Evolutionary conservation across 2,329 filamentous ascomycete species (phyloP), one percentile per base, ranked within the genome.

Genomic region (Penicillium hesseltinei): DNA sequence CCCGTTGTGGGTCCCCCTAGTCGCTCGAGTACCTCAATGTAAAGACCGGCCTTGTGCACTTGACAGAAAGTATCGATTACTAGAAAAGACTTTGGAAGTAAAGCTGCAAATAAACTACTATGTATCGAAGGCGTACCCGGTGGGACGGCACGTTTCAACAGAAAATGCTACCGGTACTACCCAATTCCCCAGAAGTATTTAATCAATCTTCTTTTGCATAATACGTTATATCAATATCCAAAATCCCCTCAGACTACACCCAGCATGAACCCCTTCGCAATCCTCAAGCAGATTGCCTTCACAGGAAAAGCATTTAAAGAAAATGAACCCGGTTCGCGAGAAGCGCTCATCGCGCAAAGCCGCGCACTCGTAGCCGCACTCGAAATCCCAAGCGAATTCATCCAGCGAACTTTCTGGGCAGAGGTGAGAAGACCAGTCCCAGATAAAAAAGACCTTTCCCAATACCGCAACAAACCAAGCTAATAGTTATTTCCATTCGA

Each of bases 361-460:
- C 67, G 70, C n/a, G 66, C 70, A 5, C 62, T 78, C 10, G 66
- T 74, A 35, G 66, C 73, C 1, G 62, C 64, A 10, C 59, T 76
- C 10, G 73, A 76, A 51, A 68, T 75, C 15, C 75, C 76, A 0
- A 74, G 72, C 51, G 74, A 77, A 51, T 65, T 66, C 35, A 31
- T 69, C 11, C 65, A 66, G 49, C 65, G 62, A n/a, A 77, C 68
- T 48, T 73, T 73, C 39, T 77, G 74, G 75, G 74, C 74, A 21
- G 72, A 77, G 66, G 75, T 77, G 44, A 59, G 65, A 62, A 10
- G 43, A 17, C 11, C 17, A 15, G 21, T 9, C 17, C 6, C 23
- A 13, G 5, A 33, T 33, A 33, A 2, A 33, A 15, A 33, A 23
- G 1, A 0, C 13, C 31, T 13, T 33, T 33, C 31, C 31, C 11